These are phyloP conservation scores for Beauveria sp. DNA, from an alignment of 2,329 filamentous ascomycete genomes.

Conservation along the genomic window DNA sequence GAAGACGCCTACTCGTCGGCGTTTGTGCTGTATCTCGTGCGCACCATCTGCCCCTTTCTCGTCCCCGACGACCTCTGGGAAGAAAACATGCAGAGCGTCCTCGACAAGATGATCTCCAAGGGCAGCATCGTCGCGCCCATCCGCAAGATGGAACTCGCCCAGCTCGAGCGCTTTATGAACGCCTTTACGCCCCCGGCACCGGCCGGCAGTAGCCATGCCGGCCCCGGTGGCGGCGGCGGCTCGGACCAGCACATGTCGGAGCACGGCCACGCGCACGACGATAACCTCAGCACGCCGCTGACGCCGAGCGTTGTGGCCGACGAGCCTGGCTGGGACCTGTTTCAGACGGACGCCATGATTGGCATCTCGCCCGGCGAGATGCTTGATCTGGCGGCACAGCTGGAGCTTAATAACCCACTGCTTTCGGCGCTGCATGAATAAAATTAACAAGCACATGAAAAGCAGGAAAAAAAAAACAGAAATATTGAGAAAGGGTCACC, in stretches of 20 bases:
- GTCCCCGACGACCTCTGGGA: conserved; percentile 28
- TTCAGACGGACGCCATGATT: conserved; percentile 24
- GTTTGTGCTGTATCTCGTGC: conserved; percentile 30
- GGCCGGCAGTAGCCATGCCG: conserved; percentile 6
- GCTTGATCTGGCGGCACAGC: conserved; percentile 23
- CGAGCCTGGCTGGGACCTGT: conserved; percentile 22
- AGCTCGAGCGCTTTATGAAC: conserved; percentile 28
- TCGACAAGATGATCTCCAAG: conserved; percentile 30
- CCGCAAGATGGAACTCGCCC: conserved; percentile 28
- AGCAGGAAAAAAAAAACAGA: neutral
- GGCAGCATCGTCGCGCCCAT: conserved; percentile 31
- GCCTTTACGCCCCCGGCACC: conserved; percentile 17
- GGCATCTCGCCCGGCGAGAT: conserved; percentile 24
- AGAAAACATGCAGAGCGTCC: conserved; percentile 27
- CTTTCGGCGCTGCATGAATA: conserved; percentile 7
- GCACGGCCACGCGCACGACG: conserved; percentile 5
- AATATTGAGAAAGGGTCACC: neutral
- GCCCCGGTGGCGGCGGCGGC: neutral
- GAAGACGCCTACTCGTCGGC: conserved; percentile 35
- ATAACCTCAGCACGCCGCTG: conserved; percentile 8
- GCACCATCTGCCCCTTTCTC: conserved; percentile 25
- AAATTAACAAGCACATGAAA: neutral
- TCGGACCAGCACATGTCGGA: conserved; percentile 13
- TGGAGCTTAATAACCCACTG: conserved; percentile 17
- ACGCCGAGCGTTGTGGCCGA: conserved; percentile 11